Base-by-base conservation (phyloP, 2,329 filamentous ascomycete species). In the Leptographium procerum region DNA sequence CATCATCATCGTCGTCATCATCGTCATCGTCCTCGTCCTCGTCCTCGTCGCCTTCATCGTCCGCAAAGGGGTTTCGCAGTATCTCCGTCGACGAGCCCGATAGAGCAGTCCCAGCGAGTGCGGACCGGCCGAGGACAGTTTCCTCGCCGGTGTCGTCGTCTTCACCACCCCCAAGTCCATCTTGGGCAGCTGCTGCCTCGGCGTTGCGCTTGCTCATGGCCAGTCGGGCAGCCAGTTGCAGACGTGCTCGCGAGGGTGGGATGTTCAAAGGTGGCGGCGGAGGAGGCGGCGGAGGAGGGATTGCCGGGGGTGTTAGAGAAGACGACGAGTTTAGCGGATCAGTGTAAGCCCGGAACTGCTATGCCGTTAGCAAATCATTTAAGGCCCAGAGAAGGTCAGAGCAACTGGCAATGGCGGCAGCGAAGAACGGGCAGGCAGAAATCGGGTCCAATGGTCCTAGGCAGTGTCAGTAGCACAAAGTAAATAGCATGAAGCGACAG, bases 141-240 rank as follows among this genome's bases (percentile, higher is more conserved):
- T 51, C 48, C 26, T 10, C 48, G 48, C 26, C 48, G 28, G 8
- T 34, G 11, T 45, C 51, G 29, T 26, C 36, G 11, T 33, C 36
- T 13, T 48, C 36, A 40, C 11, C 22, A 29, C 31, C 57, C 19
- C 4, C 31, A 11, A 29, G n/a, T 4, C 16, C 55, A 11, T 76
- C 75, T 9, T 72, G 69, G 3, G 72, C 72, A 1, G 77, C 66
- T 1, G 72, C 73, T 28, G 75, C 71, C 7, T 77, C 72, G 26
- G 75, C 73, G 52, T 72, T 76, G 63, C 83, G 82, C 70, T 89
- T 86, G 64, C 89, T 87, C 72, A 87, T 82, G 2, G 89, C 83
- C 66, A 97, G 79, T 14, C 91, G 84, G 14, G 89, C 88, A n/a
- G 91, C 91, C n/a, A 97, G 81, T 70, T 95, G 90, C 58, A 90